Evolutionary conservation across 805 yeast genomes (phyloP).

Genomic region (Pichia californica): DNA sequence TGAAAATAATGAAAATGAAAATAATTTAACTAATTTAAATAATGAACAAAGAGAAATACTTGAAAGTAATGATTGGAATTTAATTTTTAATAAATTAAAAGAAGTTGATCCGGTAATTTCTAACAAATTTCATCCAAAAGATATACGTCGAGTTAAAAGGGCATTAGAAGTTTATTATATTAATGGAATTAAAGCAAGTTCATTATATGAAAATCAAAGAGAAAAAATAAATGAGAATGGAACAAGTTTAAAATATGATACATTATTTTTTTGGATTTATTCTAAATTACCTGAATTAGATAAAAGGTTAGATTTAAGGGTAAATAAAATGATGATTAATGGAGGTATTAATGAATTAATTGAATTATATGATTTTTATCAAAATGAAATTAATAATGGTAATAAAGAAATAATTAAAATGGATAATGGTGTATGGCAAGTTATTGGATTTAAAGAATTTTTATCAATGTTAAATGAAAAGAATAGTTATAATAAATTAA

Average conservation of each 20-base stretch:
- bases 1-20: conserved; percentile 12
- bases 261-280: conserved; percentile 78
- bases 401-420: conserved; percentile 35
- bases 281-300: conserved; percentile 54
- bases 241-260: conserved; percentile 48
- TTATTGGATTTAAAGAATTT: conserved; percentile 88
- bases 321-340: conserved; percentile 68
- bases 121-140: conserved; percentile 86
- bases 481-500: conserved; percentile 16
- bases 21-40: no score
- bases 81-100: conserved; percentile 41
- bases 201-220: conserved; percentile 58
- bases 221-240: conserved; percentile 32
- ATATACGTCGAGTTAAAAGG: conserved; percentile 66
- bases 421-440: conserved; percentile 86
- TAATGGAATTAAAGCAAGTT: conserved; percentile 65
- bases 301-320: conserved; percentile 65
- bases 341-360: conserved; percentile 71
- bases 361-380: conserved; percentile 47
- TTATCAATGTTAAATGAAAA: conserved; percentile 41
- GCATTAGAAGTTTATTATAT: conserved; percentile 73
- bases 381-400: conserved; percentile 19
- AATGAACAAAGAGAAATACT: conserved; percentile 36
- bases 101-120: conserved; percentile 66
- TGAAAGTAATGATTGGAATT: conserved; percentile 50